Base-by-base conservation (phyloP, 139 green algal genomes). In the Asterochloris sp. region DNA sequence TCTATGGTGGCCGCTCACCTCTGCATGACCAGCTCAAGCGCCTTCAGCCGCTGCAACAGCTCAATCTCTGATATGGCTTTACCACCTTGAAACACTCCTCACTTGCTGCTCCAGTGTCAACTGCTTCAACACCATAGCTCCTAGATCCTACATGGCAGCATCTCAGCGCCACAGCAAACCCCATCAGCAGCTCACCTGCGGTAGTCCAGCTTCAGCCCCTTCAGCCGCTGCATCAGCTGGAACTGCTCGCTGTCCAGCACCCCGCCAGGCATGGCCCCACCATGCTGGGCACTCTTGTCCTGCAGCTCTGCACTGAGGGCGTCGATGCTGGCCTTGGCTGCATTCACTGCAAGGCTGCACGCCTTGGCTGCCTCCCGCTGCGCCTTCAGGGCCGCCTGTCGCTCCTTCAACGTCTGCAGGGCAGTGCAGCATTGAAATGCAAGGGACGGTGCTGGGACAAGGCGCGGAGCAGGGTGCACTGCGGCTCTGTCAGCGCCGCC, bases 21-120 rank as follows among this genome's bases (percentile, higher is more conserved):
- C 38, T 54, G 38, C 38, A n/a, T 54, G 38, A 54, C 38, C 11
- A 62, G 68, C 60, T 80, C 85, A 21, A 88, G 71, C 21, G 86
- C 85, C 83, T 90, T 91, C 68, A 94, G 80, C 26, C 66, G n/a
- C 77, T 94, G 89, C 79, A 93, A 93, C 38, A 71, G 66, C 21
- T 24, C 66, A 71, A 12, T 71, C 4, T 10, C 66, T 71, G 19
- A 71, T 26, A 12, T 10, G 4, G 4, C 66, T 10, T 54, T 54
- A 54, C 6, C 38, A 54, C 2, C 38, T 54, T 2, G 2, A 54
- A 54, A 54, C 38, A 54, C 38, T 54, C 38, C 6, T 54, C 38
- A 54, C 38, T 6, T 54, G 38, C 6, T 54, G 38, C 38, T 54
- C 38, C 38, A 54, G 38, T 54, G 38, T 54, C 4, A 54, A 6